Percentiles rank a stretch among this genome's conserved stretches.
Conservation (phyloP, 306 rosid species). For the Dalbergia cultrata region DNA sequence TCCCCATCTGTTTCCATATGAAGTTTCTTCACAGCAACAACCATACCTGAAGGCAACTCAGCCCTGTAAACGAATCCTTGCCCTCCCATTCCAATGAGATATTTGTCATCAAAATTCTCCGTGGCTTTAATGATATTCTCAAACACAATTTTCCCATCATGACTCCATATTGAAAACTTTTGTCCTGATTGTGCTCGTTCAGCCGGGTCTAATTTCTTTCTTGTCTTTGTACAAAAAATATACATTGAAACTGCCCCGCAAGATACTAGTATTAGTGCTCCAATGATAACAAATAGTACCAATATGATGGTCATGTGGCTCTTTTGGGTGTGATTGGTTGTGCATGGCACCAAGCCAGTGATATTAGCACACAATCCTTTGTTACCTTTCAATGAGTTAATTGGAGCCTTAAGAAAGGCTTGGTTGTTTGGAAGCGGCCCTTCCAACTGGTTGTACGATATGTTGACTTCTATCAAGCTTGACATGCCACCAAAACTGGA, state of each 20-base stretch:
- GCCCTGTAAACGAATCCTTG: too few species aligned
- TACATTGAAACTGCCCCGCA: conserved; percentile 1
- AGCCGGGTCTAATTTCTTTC: not conserved
- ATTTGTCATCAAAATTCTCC: too few species aligned
- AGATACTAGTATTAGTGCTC: not conserved
- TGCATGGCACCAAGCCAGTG: not conserved
- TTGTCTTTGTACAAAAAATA: not conserved
- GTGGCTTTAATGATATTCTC: conserved; percentile 14
- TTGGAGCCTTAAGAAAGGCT: conserved; percentile 39
- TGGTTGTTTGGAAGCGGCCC: conserved; percentile 30
- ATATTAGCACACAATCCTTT: conserved; percentile 43
- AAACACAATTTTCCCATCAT: conserved; percentile 37
- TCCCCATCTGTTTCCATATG: not conserved
- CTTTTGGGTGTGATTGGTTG: not conserved
- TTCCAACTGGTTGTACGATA: conserved; percentile 45
- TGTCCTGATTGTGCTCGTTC: not conserved
- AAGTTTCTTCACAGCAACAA: conserved; percentile 46
- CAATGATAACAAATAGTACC: not conserved
- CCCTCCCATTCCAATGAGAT: too few species aligned
- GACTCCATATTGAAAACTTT: conserved; percentile 19
- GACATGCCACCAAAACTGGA: conserved; percentile 34
- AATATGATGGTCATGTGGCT: not conserved
- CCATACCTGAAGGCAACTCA: not conserved
- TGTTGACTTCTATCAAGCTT: conserved; percentile 46
- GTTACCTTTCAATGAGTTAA: conserved; percentile 26